These are phyloP conservation scores for Viridothelium virens DNA, from an alignment of 495 filamentous ascomycete genomes.

Conservation along the genomic window DNA sequence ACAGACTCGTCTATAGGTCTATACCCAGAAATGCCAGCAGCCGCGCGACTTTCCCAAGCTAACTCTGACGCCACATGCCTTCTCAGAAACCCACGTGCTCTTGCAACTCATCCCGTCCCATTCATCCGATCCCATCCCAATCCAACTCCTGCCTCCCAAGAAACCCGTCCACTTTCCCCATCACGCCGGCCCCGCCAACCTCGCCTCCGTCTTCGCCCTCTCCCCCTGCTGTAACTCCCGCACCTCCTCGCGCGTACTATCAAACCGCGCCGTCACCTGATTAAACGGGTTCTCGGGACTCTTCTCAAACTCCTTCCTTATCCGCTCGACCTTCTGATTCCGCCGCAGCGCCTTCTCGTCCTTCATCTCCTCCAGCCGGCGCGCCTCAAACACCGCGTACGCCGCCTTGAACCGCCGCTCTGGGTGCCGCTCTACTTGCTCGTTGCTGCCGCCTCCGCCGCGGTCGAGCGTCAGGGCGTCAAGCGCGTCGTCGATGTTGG, in stretches of 20 bases:
- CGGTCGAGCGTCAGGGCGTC: constrained; percentile 68
- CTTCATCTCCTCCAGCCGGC: constrained; percentile 77
- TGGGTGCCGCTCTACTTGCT: constrained; percentile 77
- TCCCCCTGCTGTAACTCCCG: constrained; percentile 56
- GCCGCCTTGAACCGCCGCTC: constrained; percentile 82
- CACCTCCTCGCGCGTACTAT: constrained; percentile 74
- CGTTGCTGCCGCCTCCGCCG: constrained; percentile 36
- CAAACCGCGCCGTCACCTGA: constrained; percentile 62
- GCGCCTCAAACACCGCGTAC: constrained; percentile 75
- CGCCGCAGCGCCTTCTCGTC: constrained; percentile 70
- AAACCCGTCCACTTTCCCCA: background rate
- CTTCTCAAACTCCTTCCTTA: constrained; percentile 85
- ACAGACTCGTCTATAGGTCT: background rate
- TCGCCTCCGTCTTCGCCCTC: constrained; percentile 63
- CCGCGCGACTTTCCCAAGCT: background rate
- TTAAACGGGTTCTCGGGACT: constrained; percentile 91
- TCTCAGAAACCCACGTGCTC: background rate
- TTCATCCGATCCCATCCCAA: background rate
- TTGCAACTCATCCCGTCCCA: background rate
- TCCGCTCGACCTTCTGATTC: constrained; percentile 70
- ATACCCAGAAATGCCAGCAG: background rate
- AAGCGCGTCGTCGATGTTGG: constrained; percentile 84
- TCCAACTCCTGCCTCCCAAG: background rate
- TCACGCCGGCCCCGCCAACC: constrained; percentile 40
- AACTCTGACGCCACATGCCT: background rate